phyloP scores from a whole-genome alignment of 257 asterid species.

The Knoxia roxburghii region DNA sequence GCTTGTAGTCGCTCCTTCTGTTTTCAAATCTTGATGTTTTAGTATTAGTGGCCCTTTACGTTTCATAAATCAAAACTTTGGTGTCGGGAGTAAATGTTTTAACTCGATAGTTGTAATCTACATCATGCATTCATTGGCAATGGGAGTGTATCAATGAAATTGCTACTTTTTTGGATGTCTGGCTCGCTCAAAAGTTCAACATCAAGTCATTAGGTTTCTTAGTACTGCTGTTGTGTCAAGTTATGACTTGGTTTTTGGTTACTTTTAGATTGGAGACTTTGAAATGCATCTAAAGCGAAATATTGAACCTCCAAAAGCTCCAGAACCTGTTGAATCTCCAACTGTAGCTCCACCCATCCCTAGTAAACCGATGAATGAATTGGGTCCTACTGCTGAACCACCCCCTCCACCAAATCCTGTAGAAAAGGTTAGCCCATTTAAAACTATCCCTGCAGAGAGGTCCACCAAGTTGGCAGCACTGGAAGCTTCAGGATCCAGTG shows the following conservation, averaged over 20 bases:
- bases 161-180: not conserved
- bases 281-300: conserved; percentile 69
- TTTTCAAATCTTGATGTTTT: not conserved
- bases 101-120: not conserved
- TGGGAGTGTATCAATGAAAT: not conserved
- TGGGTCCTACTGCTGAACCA: conserved; percentile 37
- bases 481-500: conserved; percentile 60
- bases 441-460: conserved; percentile 44
- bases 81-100: conserved; percentile 1
- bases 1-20: not conserved
- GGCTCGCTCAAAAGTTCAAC: not conserved
- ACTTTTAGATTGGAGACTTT: conserved; percentile 61
- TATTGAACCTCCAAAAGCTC: conserved; percentile 39
- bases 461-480: conserved; percentile 62
- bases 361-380: conserved; percentile 41
- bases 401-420: conserved; percentile 51
- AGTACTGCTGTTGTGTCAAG: not conserved
- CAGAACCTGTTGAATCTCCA: conserved; percentile 38
- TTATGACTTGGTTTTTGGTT: conserved; percentile 3
- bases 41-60: not conserved
- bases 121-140: not conserved
- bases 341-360: conserved; percentile 44
- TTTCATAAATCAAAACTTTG: not conserved
- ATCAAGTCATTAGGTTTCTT: not conserved
- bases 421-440: conserved; percentile 60